Evolutionary conservation across 2,329 filamentous ascomycete species (phyloP), one percentile per base, ranked within the genome.

Genomic region (Hirsutella thompsonii): DNA sequence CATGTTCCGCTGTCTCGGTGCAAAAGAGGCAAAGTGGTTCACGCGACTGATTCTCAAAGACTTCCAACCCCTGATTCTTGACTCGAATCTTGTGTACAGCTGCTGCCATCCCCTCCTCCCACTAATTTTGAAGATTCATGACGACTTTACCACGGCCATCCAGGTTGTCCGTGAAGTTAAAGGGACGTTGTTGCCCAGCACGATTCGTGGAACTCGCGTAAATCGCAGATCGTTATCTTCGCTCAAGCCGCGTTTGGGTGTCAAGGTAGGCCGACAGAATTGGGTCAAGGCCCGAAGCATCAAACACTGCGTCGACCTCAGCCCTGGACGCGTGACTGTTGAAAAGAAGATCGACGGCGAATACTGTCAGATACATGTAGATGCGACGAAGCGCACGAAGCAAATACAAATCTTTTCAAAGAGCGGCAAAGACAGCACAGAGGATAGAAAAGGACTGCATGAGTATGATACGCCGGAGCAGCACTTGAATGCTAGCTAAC

Each of bases 271-370:
- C 14, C 67, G 79, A 18, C 75, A 79, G 32, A 62, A 66, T 1
- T 84, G 78, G 70, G 60, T 72, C 36, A 83, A 83, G 52, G 79
- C 70, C 9, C 68, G 80, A 39, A 81, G 78, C 47, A 81, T 90
- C 49, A 80, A 86, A 44, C 74, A 92, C 54, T 90, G 83, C 54
- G 59, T 84, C 18, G 67, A 77, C 16, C 74, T 90, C 66, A 66
- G 72, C 2, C 68, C 65, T 4, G 67, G 69, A 0, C 64, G 72
- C 14, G 72, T 89, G 73, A 84, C 81, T 43, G 71, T 87, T 20
- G 86, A 94, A 57, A 70, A 79, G 39, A 94, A 94, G 55, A 76
- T 93, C 46, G 87, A 94, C 51, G 87, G 84, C 11, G 88, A 94
- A 58, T 94, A 92, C 49, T 93, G 85, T 50, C 88, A 94, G 56